Evolutionary conservation across 2,329 filamentous ascomycete species (phyloP).

Genomic region (Diaporthe batatas): DNA sequence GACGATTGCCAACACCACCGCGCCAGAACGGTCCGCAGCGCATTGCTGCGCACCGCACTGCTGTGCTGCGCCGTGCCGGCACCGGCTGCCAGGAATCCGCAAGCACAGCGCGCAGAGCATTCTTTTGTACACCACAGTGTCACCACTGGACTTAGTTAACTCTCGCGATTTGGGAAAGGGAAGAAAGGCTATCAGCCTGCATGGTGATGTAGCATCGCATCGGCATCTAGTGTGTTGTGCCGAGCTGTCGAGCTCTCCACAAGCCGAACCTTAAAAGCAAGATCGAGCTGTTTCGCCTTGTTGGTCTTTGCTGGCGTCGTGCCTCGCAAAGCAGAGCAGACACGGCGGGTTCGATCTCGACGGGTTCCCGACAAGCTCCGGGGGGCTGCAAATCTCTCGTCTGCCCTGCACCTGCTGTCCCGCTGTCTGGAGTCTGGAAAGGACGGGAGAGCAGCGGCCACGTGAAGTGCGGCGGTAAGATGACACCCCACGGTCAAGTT

Average conservation of each 20-base stretch:
- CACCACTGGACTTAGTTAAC: not conserved
- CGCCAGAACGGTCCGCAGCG: constrained; percentile 7
- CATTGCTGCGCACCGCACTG: not conserved
- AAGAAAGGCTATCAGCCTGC: constrained; percentile 15
- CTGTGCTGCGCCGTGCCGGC: constrained; percentile 10
- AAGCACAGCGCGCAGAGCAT: constrained; percentile 22
- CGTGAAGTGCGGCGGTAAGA: constrained; percentile 36
- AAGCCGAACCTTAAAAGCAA: constrained; percentile 18
- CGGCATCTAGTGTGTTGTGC: constrained; percentile 21
- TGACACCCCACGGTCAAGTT: constrained; percentile 37
- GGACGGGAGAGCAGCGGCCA: constrained; percentile 35
- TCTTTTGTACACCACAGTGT: not conserved
- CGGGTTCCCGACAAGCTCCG: constrained; percentile 3
- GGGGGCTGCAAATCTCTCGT: not conserved
- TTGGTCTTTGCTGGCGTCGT: not conserved
- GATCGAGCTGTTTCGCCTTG: not conserved
- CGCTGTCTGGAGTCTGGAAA: not conserved
- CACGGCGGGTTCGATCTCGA: not conserved
- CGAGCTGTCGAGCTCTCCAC: constrained; percentile 29
- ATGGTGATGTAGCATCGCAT: constrained; percentile 25
- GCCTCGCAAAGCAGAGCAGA: not conserved
- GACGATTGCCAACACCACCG: constrained; percentile 29
- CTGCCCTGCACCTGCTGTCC: not conserved
- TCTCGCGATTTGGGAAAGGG: not conserved
- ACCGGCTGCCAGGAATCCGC: not conserved